These are phyloP conservation scores for Cenchrus americanus DNA, from an alignment of 176 grass and related monocot species.

Conservation along the genomic window DNA sequence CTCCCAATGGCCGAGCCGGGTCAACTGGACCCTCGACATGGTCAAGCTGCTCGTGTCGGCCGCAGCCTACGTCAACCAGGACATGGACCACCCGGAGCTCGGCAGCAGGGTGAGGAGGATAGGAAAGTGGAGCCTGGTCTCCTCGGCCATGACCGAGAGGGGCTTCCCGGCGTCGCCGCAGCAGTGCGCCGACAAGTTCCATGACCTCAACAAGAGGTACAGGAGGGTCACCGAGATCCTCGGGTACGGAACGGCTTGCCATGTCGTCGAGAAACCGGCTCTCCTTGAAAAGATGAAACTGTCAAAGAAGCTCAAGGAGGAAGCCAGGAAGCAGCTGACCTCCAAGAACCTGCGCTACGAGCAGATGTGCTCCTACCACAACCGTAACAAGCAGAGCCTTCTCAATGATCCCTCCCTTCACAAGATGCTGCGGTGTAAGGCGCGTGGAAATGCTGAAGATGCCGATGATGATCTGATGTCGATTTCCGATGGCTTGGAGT, in stretches of 20 bases:
- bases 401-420: constrained; percentile 59
- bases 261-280: constrained; percentile 61
- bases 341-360: constrained; percentile 74
- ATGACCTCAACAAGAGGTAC: constrained; percentile 85
- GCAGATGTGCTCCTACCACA: constrained; percentile 90
- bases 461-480: constrained; percentile 37
- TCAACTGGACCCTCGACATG: constrained; percentile 75
- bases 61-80: constrained; percentile 62
- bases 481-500: constrained; percentile 43
- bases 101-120: constrained; percentile 44
- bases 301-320: constrained; percentile 57
- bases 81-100: not conserved
- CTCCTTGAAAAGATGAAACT: constrained; percentile 54
- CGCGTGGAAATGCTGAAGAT: constrained; percentile 28
- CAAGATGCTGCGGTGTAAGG: constrained; percentile 40
- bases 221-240: constrained; percentile 79
- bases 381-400: constrained; percentile 58
- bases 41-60: constrained; percentile 71
- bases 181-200: constrained; percentile 84
- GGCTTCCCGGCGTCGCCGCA: constrained; percentile 58
- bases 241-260: constrained; percentile 60
- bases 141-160: constrained; percentile 52
- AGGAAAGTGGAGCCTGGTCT: constrained; percentile 75
- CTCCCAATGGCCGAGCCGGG: constrained; percentile 48
- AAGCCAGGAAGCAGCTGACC: constrained; percentile 61